phyloP scores from a whole-genome alignment of 2,329 filamentous ascomycete species.

The Cytospora leucostoma region DNA sequence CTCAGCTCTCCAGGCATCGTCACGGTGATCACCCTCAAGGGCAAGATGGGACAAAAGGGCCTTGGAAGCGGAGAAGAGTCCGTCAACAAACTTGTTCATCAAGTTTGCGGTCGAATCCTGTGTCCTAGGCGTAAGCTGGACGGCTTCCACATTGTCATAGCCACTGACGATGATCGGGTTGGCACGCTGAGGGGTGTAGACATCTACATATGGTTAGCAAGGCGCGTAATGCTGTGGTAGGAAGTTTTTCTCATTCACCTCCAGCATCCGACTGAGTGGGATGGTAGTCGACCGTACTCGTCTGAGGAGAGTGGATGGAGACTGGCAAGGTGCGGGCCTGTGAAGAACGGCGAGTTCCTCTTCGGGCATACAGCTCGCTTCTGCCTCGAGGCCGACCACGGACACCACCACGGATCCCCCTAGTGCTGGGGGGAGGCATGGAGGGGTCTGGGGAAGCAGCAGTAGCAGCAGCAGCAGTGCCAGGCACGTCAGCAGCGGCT shows the following conservation, averaged over 20 bases:
- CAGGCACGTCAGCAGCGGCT: slow-evolving; percentile 15
- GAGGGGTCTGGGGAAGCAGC: slow-evolving; percentile 11
- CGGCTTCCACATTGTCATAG: not conserved
- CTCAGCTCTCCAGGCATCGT: slow-evolving; percentile 22
- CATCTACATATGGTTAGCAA: slow-evolving; percentile 12
- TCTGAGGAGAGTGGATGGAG: slow-evolving; percentile 5
- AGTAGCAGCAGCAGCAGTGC: slow-evolving; percentile 9
- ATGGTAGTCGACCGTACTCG: slow-evolving; percentile 2
- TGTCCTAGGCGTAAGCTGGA: slow-evolving; percentile 18
- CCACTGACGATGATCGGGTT: slow-evolving; percentile 17
- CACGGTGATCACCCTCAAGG: slow-evolving; percentile 14
- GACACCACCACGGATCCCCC: slow-evolving; percentile 9
- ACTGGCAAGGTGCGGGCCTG: slow-evolving; percentile 12
- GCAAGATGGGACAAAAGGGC: slow-evolving; percentile 20
- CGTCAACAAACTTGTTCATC: slow-evolving; percentile 28
- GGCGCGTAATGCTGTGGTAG: not conserved
- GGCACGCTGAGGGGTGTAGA: slow-evolving; percentile 20
- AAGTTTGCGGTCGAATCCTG: slow-evolving; percentile 21
- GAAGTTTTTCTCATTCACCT: slow-evolving; percentile 9
- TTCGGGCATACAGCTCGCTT: slow-evolving; percentile 20
- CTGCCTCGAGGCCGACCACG: slow-evolving; percentile 8
- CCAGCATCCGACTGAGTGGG: slow-evolving; percentile 5
- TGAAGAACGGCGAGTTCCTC: slow-evolving; percentile 14
- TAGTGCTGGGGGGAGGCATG: slow-evolving; percentile 10
- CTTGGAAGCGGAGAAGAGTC: slow-evolving; percentile 12